Evolutionary conservation across 371 early-diverging fungal genomes (phyloP), one percentile per base, ranked within the genome.

Genomic region (Mucor piriformis): DNA sequence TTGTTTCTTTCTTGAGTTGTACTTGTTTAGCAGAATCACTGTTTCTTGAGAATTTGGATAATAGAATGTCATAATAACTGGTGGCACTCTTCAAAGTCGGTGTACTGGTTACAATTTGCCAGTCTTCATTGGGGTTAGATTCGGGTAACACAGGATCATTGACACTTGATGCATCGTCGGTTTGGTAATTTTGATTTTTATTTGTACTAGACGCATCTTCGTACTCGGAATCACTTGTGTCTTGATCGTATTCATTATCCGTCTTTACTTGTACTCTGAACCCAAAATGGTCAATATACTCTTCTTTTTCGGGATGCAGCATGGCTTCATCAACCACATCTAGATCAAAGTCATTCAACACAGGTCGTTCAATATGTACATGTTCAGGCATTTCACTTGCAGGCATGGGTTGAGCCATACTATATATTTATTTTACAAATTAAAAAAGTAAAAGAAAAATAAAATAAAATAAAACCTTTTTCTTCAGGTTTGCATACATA

Each of bases 251-350:
- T 5, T 77, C 74, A 49, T 76, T 65, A 56, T 77, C 77, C 24
- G 77, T 72, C 50, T 66, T 70, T 7, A 78, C 79, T 46, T 75
- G 69, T 24, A 78, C 71, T 5, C 40, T 70, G 46, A 78, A 78
- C 0, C 79, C 79, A 63, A 78, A 78, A 63, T 78, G 79, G 52
- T 78, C 79, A 33, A 61, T 54, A 16, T 62, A 78, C 32, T 78
- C 79, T 42, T 44, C 47, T 23, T 62, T 70, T 47, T 75, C 46
- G 13, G 79, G 75, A 55, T 78, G 65, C 5, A 61, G 32, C n/a
- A 78, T 35, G 13, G 72, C 79, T 21, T 74, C 73, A 54, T 78
- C 79, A 13, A 78, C 73, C 8, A 78, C 75, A 50, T 74, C 72
- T 21, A 77, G 25, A 51, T 77, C 77, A 50, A 59, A 77, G n/a